phyloP scores from a whole-genome alignment of 139 green algal genomes.

The Edaphochlamys debaryana region DNA sequence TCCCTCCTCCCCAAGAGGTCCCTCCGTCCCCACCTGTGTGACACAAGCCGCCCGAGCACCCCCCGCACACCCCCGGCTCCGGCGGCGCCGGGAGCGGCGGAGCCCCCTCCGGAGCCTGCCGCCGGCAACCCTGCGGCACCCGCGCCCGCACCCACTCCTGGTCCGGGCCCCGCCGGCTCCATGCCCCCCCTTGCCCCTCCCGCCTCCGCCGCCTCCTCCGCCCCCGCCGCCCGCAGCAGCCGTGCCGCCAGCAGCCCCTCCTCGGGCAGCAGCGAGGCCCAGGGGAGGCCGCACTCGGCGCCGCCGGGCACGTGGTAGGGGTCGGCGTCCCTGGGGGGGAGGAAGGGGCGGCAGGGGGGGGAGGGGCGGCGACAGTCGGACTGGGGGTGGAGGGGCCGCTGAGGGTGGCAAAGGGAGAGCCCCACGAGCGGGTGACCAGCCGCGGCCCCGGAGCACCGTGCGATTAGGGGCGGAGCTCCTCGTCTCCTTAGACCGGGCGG shows the following conservation, averaged over 20 bases:
- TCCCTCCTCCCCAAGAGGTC: too few species aligned
- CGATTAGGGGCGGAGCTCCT: too few species aligned
- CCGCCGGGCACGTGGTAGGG: conserved; percentile 44
- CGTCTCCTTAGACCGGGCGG: too few species aligned
- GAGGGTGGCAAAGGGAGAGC: too few species aligned
- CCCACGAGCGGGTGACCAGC: too few species aligned
- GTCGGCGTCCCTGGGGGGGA: conserved; percentile 35
- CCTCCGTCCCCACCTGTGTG: conserved; percentile 14
- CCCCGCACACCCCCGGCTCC: neutral
- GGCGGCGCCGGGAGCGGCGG: too few species aligned
- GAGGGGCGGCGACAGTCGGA: neutral
- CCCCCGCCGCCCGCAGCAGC: conserved; percentile 11
- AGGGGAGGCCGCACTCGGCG: conserved; percentile 64
- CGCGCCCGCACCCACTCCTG: neutral
- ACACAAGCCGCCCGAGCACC: neutral
- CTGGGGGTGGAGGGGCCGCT: too few species aligned
- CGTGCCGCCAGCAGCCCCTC: conserved; percentile 55
- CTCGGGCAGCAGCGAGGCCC: conserved; percentile 56
- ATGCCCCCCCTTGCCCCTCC: too few species aligned
- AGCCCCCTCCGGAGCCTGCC: neutral
- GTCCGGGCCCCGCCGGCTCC: neutral
- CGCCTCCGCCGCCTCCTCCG: neutral
- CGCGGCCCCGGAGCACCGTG: too few species aligned
- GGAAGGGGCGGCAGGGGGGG: neutral
- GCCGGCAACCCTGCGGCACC: neutral